Conservation (phyloP, 192 early-diverging fungal genomes). For the Coemansia sp. region DNA sequence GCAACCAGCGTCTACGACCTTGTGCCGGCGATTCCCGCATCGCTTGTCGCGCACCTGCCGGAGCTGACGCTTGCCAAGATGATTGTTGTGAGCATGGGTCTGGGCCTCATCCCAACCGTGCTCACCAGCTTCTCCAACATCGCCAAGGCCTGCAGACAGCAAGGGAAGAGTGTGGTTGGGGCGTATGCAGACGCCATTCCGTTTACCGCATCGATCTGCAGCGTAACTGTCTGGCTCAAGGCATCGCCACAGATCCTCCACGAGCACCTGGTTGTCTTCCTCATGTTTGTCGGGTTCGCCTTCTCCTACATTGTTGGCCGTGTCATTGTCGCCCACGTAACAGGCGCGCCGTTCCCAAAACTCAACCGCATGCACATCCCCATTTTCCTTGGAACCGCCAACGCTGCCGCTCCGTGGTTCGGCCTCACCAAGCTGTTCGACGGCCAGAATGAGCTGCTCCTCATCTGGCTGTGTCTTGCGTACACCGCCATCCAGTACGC, state of each 20-base stretch:
- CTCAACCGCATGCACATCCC: slow-evolving; percentile 66
- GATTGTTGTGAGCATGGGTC: slow-evolving; percentile 37
- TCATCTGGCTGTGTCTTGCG: slow-evolving; percentile 59
- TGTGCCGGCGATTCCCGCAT: slow-evolving; percentile 32
- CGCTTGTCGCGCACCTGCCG: slow-evolving; percentile 29
- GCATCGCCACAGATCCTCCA: slow-evolving; percentile 66
- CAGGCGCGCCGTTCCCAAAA: slow-evolving; percentile 79
- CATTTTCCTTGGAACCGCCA: slow-evolving; percentile 62
- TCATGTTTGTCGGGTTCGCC: slow-evolving; percentile 67
- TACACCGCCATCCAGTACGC: slow-evolving; percentile 64
- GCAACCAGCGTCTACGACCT: slow-evolving; percentile 23
- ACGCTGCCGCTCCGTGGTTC: slow-evolving; percentile 58
- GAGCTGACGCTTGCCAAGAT: slow-evolving; percentile 44
- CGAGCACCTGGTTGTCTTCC: slow-evolving; percentile 69
- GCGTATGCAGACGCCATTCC: slow-evolving; percentile 69
- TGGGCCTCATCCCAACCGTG: slow-evolving; percentile 41
- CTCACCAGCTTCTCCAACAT: slow-evolving; percentile 64
- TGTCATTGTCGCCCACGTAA: slow-evolving; percentile 85
- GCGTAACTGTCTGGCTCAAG: slow-evolving; percentile 61
- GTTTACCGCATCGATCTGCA: slow-evolving; percentile 58
- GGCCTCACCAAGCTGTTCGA: slow-evolving; percentile 57
- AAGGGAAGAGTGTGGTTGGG: slow-evolving; percentile 55
- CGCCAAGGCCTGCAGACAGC: slow-evolving; percentile 56
- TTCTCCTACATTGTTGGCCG: slow-evolving; percentile 81
- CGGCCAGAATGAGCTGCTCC: slow-evolving; percentile 55